phyloP scores from a whole-genome alignment of 2,329 filamentous ascomycete species.

The Monilinia fructigena region DNA sequence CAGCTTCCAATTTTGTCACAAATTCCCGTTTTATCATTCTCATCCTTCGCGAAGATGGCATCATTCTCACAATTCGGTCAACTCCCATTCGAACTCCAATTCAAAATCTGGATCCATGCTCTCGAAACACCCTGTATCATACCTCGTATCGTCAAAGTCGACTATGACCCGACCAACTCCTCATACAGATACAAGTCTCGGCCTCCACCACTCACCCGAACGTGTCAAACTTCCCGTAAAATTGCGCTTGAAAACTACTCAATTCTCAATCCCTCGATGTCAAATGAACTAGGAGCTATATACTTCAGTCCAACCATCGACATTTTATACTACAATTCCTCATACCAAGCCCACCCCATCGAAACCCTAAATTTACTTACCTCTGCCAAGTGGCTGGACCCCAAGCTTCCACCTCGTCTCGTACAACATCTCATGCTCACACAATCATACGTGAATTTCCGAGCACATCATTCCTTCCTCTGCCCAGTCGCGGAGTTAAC shows the following conservation, averaged over 20 bases:
- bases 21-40: not conserved
- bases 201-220: conserved; percentile 9
- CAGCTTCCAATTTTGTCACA: not conserved
- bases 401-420: conserved; percentile 1
- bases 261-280: not conserved
- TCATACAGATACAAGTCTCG: conserved; percentile 6
- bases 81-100: conserved; percentile 15
- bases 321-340: conserved; percentile 13
- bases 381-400: conserved; percentile 1
- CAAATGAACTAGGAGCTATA: not conserved
- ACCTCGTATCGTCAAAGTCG: conserved; percentile 2
- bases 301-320: conserved; percentile 11
- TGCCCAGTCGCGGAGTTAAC: conserved; percentile 12
- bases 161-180: not conserved
- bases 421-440: conserved; percentile 18
- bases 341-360: not conserved
- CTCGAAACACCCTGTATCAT: conserved; percentile 8
- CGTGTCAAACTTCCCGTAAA: conserved; percentile 10
- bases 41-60: not conserved
- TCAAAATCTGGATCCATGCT: conserved; percentile 10
- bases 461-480: conserved; percentile 8
- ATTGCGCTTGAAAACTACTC: conserved; percentile 8
- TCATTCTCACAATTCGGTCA: conserved; percentile 8
- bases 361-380: not conserved
- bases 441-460: conserved; percentile 7